These are phyloP conservation scores for Microthyrium microscopicum DNA, from an alignment of 2,329 filamentous ascomycete genomes.

Conservation along the genomic window DNA sequence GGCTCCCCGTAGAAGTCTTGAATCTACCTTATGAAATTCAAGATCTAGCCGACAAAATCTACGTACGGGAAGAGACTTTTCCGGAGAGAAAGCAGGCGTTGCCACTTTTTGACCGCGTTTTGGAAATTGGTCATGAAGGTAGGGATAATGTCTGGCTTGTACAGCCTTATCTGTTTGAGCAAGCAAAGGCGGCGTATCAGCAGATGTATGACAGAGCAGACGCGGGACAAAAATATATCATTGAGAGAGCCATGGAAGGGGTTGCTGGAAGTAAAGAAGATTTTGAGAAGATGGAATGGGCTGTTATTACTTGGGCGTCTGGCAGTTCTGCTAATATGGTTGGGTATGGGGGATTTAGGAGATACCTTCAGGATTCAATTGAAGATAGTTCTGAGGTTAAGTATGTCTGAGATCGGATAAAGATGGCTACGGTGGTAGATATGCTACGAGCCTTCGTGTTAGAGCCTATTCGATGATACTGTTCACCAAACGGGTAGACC, in stretches of 20 bases:
- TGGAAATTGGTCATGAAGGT: slow-evolving; percentile 8
- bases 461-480: too few relatives aligned
- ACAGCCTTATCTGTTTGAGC: slow-evolving; percentile 7
- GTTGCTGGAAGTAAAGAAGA: slow-evolving; percentile 10
- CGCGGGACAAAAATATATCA: slow-evolving; percentile 8
- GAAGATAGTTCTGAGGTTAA: slow-evolving; percentile 1
- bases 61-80: background rate
- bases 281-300: slow-evolving; percentile 10
- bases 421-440: too few relatives aligned
- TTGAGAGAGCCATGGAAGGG: slow-evolving; percentile 8
- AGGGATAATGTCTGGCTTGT: slow-evolving; percentile 10
- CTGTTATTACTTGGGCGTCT: slow-evolving; percentile 8
- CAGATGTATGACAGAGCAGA: slow-evolving; percentile 8
- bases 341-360: slow-evolving; percentile 1
- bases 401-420: too few relatives aligned
- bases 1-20: slow-evolving; percentile 7
- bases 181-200: slow-evolving; percentile 7
- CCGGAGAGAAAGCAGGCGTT: too few relatives aligned
- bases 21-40: slow-evolving; percentile 6
- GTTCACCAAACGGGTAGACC: too few relatives aligned
- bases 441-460: too few relatives aligned
- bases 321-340: slow-evolving; percentile 8
- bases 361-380: background rate
- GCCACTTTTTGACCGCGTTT: slow-evolving; percentile 8
- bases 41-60: background rate